phyloP scores from a whole-genome alignment of 2,329 filamentous ascomycete genomes.

The Arthroderma uncinatum region DNA sequence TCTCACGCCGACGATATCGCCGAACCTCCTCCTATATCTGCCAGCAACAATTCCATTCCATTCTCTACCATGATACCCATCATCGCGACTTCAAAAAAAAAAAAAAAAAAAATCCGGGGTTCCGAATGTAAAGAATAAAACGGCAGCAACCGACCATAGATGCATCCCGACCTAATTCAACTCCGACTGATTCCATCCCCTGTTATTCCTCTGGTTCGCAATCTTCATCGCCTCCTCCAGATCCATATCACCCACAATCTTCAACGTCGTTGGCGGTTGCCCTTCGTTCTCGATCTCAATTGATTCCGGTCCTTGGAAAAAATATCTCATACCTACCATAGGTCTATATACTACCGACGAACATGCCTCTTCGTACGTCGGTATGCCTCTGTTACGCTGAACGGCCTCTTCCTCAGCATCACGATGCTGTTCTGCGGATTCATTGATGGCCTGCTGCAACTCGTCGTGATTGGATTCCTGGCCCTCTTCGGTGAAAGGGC shows the following conservation, averaged over 20 bases:
- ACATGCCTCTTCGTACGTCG: conserved; percentile 17
- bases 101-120: neutral
- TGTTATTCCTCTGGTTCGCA: conserved; percentile 11
- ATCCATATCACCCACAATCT: conserved; percentile 17
- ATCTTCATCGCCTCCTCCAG: conserved; percentile 15
- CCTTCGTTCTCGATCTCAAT: conserved; percentile 1
- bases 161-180: neutral
- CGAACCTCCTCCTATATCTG: too few relatives aligned
- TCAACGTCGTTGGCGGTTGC: conserved; percentile 4
- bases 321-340: conserved; percentile 12
- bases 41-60: too few relatives aligned
- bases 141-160: neutral
- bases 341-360: conserved; percentile 9
- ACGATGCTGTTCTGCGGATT: conserved; percentile 13
- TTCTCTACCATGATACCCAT: neutral
- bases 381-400: conserved; percentile 13
- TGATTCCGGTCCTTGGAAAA: conserved; percentile 14
- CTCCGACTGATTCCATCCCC: neutral
- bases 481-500: conserved; percentile 1
- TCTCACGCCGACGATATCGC: neutral
- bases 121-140: neutral
- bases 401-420: conserved; percentile 16
- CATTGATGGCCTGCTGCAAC: conserved; percentile 15
- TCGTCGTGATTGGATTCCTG: conserved; percentile 10
- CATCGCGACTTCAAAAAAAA: neutral